A percentile compares a stretch with the other conserved stretches of the same genome.
phyloP scores from a whole-genome alignment of 2,329 filamentous ascomycete species.

The Penicillium sp. region DNA sequence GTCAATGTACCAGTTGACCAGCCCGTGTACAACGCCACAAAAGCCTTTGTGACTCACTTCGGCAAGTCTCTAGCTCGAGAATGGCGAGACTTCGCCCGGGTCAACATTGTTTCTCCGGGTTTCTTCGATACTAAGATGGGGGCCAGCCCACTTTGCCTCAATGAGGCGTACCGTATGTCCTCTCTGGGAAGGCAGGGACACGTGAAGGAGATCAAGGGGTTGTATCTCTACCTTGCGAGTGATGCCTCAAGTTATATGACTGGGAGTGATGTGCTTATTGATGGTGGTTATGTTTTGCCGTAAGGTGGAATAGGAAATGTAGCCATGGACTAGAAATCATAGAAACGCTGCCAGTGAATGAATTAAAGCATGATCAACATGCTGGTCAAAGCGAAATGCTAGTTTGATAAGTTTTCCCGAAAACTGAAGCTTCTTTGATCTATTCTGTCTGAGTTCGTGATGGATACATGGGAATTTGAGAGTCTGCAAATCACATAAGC shows the following conservation, averaged over 20 bases:
- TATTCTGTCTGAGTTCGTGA: no score
- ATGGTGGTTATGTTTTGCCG: conserved; percentile 51
- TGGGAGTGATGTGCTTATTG: conserved; percentile 53
- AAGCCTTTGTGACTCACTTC: conserved; percentile 61
- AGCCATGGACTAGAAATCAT: no score
- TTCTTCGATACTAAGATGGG: conserved; percentile 63
- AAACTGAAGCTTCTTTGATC: no score
- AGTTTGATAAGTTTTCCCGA: no score
- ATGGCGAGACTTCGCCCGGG: conserved; percentile 61
- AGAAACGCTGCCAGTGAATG: neutral
- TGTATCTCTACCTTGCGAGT: conserved; percentile 52
- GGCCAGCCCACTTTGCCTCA: conserved; percentile 47
- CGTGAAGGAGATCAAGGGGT: conserved; percentile 42
- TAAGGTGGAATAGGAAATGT: conserved; percentile 8
- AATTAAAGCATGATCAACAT: neutral
- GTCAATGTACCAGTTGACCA: conserved; percentile 60
- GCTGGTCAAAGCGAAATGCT: neutral
- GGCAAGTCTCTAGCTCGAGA: conserved; percentile 60
- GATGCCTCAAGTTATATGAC: conserved; percentile 55
- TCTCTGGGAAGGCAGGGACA: conserved; percentile 47
- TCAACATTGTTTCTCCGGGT: conserved; percentile 59
- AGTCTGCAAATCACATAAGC: neutral
- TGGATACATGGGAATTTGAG: neutral
- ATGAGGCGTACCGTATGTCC: conserved; percentile 55
- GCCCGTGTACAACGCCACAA: conserved; percentile 61